Conservation (phyloP, 1,284 basidiomycete species). For the Stygiomarasmius scandens region DNA sequence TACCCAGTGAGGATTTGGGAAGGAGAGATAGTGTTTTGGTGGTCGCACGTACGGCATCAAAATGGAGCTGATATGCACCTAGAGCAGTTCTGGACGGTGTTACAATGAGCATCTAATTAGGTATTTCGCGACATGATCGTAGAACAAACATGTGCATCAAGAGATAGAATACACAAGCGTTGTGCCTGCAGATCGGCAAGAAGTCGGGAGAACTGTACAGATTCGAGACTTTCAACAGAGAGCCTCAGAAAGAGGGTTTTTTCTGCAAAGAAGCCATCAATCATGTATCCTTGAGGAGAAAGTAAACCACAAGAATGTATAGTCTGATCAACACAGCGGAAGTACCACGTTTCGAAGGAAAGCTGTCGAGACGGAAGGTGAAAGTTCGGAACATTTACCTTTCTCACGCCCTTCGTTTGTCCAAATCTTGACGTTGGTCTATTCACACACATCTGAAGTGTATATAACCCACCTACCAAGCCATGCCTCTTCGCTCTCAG, state of each 20-base stretch:
- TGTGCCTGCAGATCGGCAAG: background rate
- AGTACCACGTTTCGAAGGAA: background rate
- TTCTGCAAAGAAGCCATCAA: background rate
- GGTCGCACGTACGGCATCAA: too few species aligned
- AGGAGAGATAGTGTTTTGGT: too few species aligned
- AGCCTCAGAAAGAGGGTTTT: background rate
- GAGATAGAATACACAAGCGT: too few species aligned
- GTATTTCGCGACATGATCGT: background rate
- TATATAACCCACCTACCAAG: background rate
- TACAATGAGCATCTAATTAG: background rate
- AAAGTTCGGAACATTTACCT: background rate
- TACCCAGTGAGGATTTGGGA: too few species aligned
- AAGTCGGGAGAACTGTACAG: background rate
- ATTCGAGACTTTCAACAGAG: background rate
- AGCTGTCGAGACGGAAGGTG: background rate
- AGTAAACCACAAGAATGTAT: background rate
- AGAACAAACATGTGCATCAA: too few species aligned
- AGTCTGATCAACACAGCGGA: background rate
- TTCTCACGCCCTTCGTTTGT: background rate
- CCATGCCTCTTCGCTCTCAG: background rate
- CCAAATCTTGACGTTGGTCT: background rate
- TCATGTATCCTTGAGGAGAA: background rate
- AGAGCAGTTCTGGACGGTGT: too few species aligned
- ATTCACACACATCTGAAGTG: background rate
- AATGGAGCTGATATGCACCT: too few species aligned